Evolutionary conservation across 257 asterid species (phyloP).

Genomic region (Verbascum thapsus): DNA sequence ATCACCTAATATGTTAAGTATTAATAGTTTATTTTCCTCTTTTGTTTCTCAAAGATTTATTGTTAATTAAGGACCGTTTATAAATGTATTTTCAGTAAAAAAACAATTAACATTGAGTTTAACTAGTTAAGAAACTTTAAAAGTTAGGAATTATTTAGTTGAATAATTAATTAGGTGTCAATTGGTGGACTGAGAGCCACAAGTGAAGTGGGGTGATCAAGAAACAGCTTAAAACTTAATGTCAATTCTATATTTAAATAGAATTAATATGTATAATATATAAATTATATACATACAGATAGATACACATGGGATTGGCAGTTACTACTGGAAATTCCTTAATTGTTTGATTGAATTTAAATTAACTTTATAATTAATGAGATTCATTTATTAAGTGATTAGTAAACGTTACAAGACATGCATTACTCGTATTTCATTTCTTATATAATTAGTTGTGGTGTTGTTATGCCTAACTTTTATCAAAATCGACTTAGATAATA

Average conservation of each 20-base stretch:
- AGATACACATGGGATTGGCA: slow-evolving; percentile 43
- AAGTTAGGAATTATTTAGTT: slow-evolving; percentile 34
- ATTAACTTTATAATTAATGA: too few species aligned
- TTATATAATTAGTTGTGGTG: too few species aligned
- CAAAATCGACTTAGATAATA: too few species aligned
- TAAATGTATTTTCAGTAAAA: too few species aligned
- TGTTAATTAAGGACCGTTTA: too few species aligned
- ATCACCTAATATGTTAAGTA: slow-evolving; percentile 20
- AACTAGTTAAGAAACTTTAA: slow-evolving; percentile 52
- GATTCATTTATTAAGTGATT: too few species aligned
- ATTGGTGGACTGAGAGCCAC: slow-evolving; percentile 44
- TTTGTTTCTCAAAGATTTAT: too few species aligned
- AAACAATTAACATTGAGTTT: not conserved
- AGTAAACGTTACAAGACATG: too few species aligned
- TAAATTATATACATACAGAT: slow-evolving; percentile 22
- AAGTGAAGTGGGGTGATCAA: slow-evolving; percentile 26
- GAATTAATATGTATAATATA: not conserved
- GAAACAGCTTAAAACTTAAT: not conserved
- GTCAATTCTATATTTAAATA: slow-evolving; percentile 1
- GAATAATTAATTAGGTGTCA: slow-evolving; percentile 45
- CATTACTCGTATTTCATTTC: too few species aligned
- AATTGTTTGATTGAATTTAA: too few species aligned
- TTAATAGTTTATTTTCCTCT: not conserved
- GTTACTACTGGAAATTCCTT: slow-evolving; percentile 38
- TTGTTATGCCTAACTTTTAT: too few species aligned